Conservation (phyloP, 2,329 filamentous ascomycete genomes). For the Trichoderma asperellum region DNA sequence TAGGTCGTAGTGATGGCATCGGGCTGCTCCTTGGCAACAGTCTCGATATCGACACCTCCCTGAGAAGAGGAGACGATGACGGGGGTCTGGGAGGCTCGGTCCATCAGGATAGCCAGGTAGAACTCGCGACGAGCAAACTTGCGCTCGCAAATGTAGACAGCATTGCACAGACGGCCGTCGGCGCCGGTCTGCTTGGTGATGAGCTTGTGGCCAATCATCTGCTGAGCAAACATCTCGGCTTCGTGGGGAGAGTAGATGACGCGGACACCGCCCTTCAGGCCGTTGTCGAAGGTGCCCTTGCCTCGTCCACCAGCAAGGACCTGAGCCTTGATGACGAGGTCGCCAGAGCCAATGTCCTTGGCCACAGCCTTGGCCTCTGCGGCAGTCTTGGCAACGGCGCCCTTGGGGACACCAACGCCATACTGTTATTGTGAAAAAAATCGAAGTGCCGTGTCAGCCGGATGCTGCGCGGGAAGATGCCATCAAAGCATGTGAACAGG, state of each 20-base stretch:
- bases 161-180: slow-evolving; percentile 88
- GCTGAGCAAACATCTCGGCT: slow-evolving; percentile 95
- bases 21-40: slow-evolving; percentile 95
- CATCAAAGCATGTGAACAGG: neutral
- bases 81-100: slow-evolving; percentile 85
- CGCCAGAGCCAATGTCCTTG: slow-evolving; percentile 86
- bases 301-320: slow-evolving; percentile 96
- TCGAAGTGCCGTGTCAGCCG: slow-evolving; percentile 29
- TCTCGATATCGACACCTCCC: slow-evolving; percentile 99
- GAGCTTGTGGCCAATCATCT: slow-evolving; percentile 99
- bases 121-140: slow-evolving; percentile 99
- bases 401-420: slow-evolving; percentile 90
- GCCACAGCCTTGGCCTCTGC: slow-evolving; percentile 91
- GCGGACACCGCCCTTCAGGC: slow-evolving; percentile 96
- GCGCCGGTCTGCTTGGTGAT: slow-evolving; percentile 99
- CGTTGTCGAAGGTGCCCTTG: slow-evolving; percentile 97
- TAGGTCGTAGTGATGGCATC: slow-evolving; percentile 93
- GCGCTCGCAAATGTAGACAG: slow-evolving; percentile 99
- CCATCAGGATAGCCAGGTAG: slow-evolving; percentile 98
- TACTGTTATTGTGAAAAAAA: slow-evolving; percentile 61
- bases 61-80: slow-evolving; percentile 98
- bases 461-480: slow-evolving; percentile 1
- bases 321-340: slow-evolving; percentile 99
- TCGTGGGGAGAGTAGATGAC: slow-evolving; percentile 98
- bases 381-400: slow-evolving; percentile 78